Conservation (phyloP, 345 rosid genomes). For the Mangifera indica region DNA sequence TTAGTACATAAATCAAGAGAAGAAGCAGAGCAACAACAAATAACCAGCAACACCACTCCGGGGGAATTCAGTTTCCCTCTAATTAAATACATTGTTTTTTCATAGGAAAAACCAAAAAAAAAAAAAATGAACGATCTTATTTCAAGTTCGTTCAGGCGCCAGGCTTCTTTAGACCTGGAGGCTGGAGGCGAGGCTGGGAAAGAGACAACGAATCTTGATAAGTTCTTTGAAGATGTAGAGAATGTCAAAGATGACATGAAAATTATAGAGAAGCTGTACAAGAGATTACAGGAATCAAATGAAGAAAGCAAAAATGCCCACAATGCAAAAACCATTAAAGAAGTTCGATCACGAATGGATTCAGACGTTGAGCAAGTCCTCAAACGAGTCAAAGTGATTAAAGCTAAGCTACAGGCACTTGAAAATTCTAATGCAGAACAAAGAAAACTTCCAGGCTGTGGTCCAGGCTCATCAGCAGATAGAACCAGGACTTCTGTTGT, state of each 20-base stretch:
- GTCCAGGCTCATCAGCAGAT: slow-evolving; percentile 81
- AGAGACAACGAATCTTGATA: slow-evolving; percentile 59
- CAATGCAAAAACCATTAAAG: slow-evolving; percentile 63
- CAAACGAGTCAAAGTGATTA: slow-evolving; percentile 63
- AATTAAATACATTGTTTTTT: neutral
- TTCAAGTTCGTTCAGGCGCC: slow-evolving; percentile 60
- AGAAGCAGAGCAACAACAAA: neutral
- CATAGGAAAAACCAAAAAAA: neutral
- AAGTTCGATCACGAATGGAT: slow-evolving; percentile 68
- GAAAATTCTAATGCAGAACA: slow-evolving; percentile 76
- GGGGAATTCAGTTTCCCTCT: slow-evolving; percentile 5
- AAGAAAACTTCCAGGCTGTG: slow-evolving; percentile 66
- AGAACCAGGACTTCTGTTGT: slow-evolving; percentile 81
- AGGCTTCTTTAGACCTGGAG: slow-evolving; percentile 38
- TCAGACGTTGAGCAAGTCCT: slow-evolving; percentile 56
- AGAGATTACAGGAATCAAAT: slow-evolving; percentile 59
- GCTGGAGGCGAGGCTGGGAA: slow-evolving; percentile 26
- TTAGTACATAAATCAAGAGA: slow-evolving; percentile 9
- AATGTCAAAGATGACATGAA: slow-evolving; percentile 73
- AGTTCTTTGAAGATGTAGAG: slow-evolving; percentile 79
- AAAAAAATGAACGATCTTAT: slow-evolving; percentile 46
- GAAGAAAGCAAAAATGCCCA: slow-evolving; percentile 69
- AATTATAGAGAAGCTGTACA: slow-evolving; percentile 57
- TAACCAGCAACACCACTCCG: neutral
- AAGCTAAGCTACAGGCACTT: slow-evolving; percentile 65